Evolutionary conservation across 2,329 filamentous ascomycete genomes (phyloP).

Genomic region (Colletotrichum lentis): DNA sequence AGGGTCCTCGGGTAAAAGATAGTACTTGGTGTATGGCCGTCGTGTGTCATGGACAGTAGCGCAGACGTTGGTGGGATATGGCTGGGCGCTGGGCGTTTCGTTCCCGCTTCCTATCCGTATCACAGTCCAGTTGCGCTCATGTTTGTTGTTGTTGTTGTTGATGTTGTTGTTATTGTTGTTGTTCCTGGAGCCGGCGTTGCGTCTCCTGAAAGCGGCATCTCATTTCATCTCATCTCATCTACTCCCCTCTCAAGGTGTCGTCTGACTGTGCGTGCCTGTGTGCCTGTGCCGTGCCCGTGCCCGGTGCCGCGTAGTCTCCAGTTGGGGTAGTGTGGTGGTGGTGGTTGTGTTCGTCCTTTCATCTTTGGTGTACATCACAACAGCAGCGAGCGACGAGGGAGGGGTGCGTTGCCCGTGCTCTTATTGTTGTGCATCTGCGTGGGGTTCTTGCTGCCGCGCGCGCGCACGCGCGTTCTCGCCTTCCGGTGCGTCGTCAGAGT

Average conservation of each 20-base stretch:
- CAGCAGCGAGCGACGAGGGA: background rate
- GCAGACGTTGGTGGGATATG: slow-evolving; percentile 4
- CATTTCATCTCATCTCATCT: slow-evolving; percentile 7
- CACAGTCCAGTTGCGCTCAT: too few relatives aligned
- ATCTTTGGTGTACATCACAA: too few relatives aligned
- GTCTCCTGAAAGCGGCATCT: slow-evolving; percentile 20
- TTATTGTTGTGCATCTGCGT: slow-evolving; percentile 12
- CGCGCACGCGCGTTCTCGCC: too few relatives aligned
- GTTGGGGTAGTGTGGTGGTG: background rate
- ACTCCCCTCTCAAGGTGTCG: background rate
- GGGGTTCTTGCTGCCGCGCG: slow-evolving; percentile 8
- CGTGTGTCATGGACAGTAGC: slow-evolving; percentile 8
- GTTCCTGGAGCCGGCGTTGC: slow-evolving; percentile 12
- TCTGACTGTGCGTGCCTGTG: slow-evolving; percentile 11
- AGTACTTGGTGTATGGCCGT: background rate
- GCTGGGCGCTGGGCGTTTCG: slow-evolving; percentile 10
- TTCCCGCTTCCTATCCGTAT: background rate
- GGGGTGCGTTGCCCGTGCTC: slow-evolving; percentile 4
- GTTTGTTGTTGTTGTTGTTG: background rate
- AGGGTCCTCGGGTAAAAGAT: background rate
- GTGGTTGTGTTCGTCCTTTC: background rate
- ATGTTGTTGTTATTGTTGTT: too few relatives aligned
- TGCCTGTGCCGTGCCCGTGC: slow-evolving; percentile 8
- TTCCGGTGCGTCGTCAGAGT: background rate
- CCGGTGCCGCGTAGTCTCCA: slow-evolving; percentile 4